Conservation (phyloP, 2,329 filamentous ascomycete genomes). For the Talaromyces albobiverticillius region DNA sequence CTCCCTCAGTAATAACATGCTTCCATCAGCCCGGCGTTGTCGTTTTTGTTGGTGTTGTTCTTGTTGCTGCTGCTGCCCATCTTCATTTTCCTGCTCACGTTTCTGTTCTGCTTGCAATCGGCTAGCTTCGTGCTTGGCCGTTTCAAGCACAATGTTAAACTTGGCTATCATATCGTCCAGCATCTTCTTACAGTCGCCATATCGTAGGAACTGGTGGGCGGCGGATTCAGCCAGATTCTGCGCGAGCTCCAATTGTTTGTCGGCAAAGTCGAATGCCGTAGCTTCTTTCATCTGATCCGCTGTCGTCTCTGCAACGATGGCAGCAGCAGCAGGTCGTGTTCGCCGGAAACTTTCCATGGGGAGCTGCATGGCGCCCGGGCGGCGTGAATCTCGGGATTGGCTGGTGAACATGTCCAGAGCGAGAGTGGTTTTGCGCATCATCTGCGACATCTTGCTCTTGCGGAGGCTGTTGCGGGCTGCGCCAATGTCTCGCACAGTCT, state of each 20-base stretch:
- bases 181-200: slow-evolving; percentile 79
- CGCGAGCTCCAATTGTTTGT: slow-evolving; percentile 74
- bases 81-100: slow-evolving; percentile 20
- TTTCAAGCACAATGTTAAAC: slow-evolving; percentile 61
- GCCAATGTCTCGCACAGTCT: slow-evolving; percentile 77
- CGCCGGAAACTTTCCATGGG: slow-evolving; percentile 1
- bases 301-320: too few species aligned
- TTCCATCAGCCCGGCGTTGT: slow-evolving; percentile 13
- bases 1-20: background rate
- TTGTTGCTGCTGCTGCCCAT: slow-evolving; percentile 19
- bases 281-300: slow-evolving; percentile 60
- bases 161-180: slow-evolving; percentile 66
- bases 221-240: slow-evolving; percentile 81
- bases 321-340: background rate
- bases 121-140: slow-evolving; percentile 60
- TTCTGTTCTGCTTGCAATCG: slow-evolving; percentile 54
- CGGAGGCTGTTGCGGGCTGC: slow-evolving; percentile 78
- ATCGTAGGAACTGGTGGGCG: slow-evolving; percentile 84
- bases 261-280: slow-evolving; percentile 68
- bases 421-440: slow-evolving; percentile 24
- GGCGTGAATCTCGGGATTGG: slow-evolving; percentile 4
- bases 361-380: slow-evolving; percentile 3
- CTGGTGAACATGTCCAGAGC: slow-evolving; percentile 16
- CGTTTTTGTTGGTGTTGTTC: too few species aligned
- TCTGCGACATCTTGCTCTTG: slow-evolving; percentile 67